Conservation (phyloP, 164 flowering plant genomes). For the Santalum album region DNA sequence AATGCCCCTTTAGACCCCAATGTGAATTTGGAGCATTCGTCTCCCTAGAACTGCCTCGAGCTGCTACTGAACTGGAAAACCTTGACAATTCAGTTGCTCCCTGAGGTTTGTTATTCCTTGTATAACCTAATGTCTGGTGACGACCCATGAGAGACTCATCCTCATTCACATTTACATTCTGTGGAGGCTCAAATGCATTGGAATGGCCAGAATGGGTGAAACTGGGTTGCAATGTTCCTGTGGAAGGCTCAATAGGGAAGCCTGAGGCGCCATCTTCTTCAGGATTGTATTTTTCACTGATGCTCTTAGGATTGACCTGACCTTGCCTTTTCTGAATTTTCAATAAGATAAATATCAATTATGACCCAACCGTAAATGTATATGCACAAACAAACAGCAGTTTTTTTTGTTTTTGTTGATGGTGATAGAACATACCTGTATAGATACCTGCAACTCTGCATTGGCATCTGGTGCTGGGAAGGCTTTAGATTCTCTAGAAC, state of each 20-base stretch:
- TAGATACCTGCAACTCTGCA: conserved; percentile 47
- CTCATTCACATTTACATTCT: conserved; percentile 9
- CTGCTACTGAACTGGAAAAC: conserved; percentile 45
- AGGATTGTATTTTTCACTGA: conserved; percentile 40
- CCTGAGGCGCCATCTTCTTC: conserved; percentile 49
- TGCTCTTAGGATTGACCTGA: conserved; percentile 43
- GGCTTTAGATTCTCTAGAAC: conserved; percentile 38
- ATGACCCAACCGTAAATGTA: background rate
- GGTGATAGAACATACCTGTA: conserved; percentile 25
- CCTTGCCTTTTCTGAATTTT: conserved; percentile 37
- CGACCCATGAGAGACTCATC: conserved; percentile 15
- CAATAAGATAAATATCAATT: background rate
- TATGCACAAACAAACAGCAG: too few relatives aligned
- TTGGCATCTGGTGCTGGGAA: conserved; percentile 57
- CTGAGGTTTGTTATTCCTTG: conserved; percentile 22
- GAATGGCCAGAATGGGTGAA: conserved; percentile 27
- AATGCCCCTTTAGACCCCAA: conserved; percentile 30
- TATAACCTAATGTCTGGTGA: conserved; percentile 13
- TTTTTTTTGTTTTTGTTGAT: too few relatives aligned
- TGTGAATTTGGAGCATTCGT: conserved; percentile 20
- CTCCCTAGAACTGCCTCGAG: conserved; percentile 37
- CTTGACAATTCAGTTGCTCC: conserved; percentile 31
- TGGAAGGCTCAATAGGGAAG: conserved; percentile 41
- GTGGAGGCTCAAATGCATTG: conserved; percentile 21
- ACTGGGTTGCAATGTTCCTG: conserved; percentile 22